Percentiles rank a stretch among this genome's conserved stretches.
phyloP scores from a whole-genome alignment of 2,329 filamentous ascomycete genomes.

The Hymenoscyphus scutula region DNA sequence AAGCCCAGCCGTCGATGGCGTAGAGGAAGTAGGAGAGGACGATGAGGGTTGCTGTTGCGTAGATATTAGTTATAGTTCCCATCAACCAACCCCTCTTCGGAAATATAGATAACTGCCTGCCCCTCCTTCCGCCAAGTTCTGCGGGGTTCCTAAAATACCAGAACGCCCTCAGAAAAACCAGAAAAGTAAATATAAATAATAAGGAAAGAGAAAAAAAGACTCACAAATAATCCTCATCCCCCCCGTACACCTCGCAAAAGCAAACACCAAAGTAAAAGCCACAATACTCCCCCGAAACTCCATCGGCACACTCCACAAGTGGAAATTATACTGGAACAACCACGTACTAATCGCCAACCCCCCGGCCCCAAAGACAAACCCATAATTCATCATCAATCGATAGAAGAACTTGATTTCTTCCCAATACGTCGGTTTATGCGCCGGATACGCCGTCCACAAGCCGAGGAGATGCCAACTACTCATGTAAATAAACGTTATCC shows the following conservation, averaged over 20 bases:
- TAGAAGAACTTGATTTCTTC: constrained; percentile 20
- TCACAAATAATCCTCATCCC: constrained; percentile 53
- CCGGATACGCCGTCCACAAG: constrained; percentile 23
- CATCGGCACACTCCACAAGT: constrained; percentile 56
- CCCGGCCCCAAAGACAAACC: constrained; percentile 59
- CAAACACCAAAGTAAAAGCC: constrained; percentile 54
- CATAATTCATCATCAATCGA: constrained; percentile 63
- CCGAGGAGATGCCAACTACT: constrained; percentile 32
- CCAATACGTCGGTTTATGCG: constrained; percentile 12
- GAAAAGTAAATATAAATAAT: neutral
- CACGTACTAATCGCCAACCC: constrained; percentile 40
- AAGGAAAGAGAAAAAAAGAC: neutral
- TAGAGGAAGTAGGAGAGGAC: constrained; percentile 60
- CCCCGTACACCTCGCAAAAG: constrained; percentile 54
- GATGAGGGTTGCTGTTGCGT: neutral
- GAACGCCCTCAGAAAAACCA: neutral
- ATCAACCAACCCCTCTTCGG: neutral
- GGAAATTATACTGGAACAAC: constrained; percentile 57
- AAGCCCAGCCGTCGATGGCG: constrained; percentile 62
- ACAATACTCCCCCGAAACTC: constrained; percentile 63
- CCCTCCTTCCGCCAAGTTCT: neutral
- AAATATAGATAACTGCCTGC: neutral
- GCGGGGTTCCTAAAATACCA: neutral
- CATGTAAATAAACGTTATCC: constrained; percentile 41
- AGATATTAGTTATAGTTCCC: neutral